These are phyloP conservation scores for Apostasia ramifera DNA, from an alignment of 106 monocot genomes.

Conservation along the genomic window DNA sequence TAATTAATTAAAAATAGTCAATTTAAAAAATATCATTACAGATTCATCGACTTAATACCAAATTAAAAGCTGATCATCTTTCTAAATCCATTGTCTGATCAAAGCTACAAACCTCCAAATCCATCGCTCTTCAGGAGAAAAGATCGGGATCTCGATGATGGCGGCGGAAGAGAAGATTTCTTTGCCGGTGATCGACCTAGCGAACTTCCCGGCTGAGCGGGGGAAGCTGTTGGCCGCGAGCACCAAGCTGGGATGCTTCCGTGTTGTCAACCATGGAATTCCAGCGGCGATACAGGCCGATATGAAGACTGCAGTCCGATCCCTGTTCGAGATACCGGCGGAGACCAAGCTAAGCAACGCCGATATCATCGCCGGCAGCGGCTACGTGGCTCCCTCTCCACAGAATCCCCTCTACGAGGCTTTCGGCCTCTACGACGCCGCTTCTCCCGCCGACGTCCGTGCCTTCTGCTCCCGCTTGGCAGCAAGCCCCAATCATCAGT, in stretches of 20 bases:
- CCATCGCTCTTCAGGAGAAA: no score
- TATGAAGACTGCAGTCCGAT: slow-evolving; percentile 44
- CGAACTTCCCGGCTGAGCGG: slow-evolving; percentile 11
- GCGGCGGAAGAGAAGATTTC: neutral
- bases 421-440: slow-evolving; percentile 48
- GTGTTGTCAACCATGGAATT: slow-evolving; percentile 40
- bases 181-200: slow-evolving; percentile 31
- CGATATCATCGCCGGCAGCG: slow-evolving; percentile 47
- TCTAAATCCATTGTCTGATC: no score
- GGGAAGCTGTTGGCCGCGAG: slow-evolving; percentile 26
- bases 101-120: no score
- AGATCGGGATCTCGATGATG: neutral
- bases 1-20: no score
- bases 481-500: slow-evolving; percentile 25
- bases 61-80: no score
- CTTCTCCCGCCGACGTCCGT: slow-evolving; percentile 27
- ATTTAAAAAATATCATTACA: no score
- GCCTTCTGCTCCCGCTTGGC: slow-evolving; percentile 42
- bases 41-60: no score
- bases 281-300: slow-evolving; percentile 25
- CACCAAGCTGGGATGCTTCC: slow-evolving; percentile 44
- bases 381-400: slow-evolving; percentile 31
- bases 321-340: slow-evolving; percentile 43
- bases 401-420: slow-evolving; percentile 51
- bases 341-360: slow-evolving; percentile 33